Percentiles rank a stretch among this genome's conserved stretches.
Evolutionary conservation across 2,329 filamentous ascomycete species (phyloP).

Genomic region (Sporothrix humicola): DNA sequence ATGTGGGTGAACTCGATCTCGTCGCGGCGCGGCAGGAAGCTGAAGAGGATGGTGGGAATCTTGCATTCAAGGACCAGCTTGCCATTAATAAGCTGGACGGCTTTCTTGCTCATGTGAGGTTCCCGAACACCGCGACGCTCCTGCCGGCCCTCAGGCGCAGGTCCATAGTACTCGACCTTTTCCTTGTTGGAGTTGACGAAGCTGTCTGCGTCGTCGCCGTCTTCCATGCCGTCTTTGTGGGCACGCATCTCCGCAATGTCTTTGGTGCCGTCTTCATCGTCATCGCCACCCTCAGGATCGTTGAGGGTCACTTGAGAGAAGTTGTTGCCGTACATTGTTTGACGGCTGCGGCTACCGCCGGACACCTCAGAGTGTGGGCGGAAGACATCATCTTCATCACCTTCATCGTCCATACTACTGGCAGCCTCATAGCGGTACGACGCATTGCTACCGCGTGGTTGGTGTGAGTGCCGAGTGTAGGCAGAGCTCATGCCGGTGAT

Average conservation of each 20-base stretch:
- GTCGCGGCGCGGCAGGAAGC: constrained; percentile 89
- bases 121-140: constrained; percentile 83
- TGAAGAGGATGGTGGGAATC: constrained; percentile 97
- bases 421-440: constrained; percentile 37
- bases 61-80: constrained; percentile 98
- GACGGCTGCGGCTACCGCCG: constrained; percentile 43
- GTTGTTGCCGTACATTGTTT: constrained; percentile 51
- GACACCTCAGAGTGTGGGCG: constrained; percentile 57
- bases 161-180: constrained; percentile 81
- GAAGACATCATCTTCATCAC: constrained; percentile 72
- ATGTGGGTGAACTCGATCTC: constrained; percentile 96
- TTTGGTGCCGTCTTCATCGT: constrained; percentile 40
- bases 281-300: constrained; percentile 44
- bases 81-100: constrained; percentile 95
- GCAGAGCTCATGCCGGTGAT: constrained; percentile 63
- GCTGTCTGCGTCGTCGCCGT: constrained; percentile 5
- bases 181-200: constrained; percentile 46
- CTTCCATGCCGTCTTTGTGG: constrained; percentile 22
- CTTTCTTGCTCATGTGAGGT: constrained; percentile 88
- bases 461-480: constrained; percentile 4
- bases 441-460: constrained; percentile 23
- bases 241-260: constrained; percentile 40
- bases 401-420: constrained; percentile 32
- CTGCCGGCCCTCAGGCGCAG: constrained; percentile 85
- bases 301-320: constrained; percentile 62